phyloP scores from a whole-genome alignment of 768 basidiomycete species.

The Chalciporus pseudorubinellus region DNA sequence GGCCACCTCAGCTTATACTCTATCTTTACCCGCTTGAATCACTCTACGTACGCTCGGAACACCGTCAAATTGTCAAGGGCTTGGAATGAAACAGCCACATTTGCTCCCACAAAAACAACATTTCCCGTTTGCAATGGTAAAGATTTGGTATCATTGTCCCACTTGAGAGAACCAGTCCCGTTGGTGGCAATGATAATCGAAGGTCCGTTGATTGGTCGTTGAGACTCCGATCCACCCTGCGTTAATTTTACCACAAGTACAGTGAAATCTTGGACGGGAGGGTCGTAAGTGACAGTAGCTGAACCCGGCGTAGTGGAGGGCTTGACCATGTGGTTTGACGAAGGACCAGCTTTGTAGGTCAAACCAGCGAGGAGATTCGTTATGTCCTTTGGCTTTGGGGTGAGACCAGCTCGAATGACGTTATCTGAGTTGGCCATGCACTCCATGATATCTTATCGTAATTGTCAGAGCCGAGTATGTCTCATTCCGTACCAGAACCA shows the following conservation, averaged over 20 bases:
- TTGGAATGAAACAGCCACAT: conserved; percentile 50
- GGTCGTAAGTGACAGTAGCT: conserved; percentile 69
- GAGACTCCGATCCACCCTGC: conserved; percentile 46
- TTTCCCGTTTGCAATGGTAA: conserved; percentile 59
- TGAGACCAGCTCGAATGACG: conserved; percentile 96
- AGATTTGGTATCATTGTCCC: conserved; percentile 38
- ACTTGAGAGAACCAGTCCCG: conserved; percentile 58
- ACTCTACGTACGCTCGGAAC: conserved; percentile 30
- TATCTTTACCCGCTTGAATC: not conserved
- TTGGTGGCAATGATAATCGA: conserved; percentile 78
- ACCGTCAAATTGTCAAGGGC: conserved; percentile 28
- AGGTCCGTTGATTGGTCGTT: conserved; percentile 73
- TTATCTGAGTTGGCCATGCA: conserved; percentile 99
- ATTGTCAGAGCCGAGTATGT: conserved; percentile 1
- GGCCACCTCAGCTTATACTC: not conserved
- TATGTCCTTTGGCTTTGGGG: conserved; percentile 94
- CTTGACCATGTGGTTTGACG: conserved; percentile 65
- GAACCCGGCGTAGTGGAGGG: conserved; percentile 50
- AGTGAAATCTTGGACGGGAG: conserved; percentile 91
- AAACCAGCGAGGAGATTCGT: conserved; percentile 84
- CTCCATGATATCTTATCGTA: conserved; percentile 83
- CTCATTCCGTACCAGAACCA: conserved; percentile 18
- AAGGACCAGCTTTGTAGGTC: conserved; percentile 75
- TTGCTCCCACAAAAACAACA: conserved; percentile 82
- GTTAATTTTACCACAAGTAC: conserved; percentile 65